phyloP scores from a whole-genome alignment of 306 rosid species.

The Cicer cuneatum region DNA sequence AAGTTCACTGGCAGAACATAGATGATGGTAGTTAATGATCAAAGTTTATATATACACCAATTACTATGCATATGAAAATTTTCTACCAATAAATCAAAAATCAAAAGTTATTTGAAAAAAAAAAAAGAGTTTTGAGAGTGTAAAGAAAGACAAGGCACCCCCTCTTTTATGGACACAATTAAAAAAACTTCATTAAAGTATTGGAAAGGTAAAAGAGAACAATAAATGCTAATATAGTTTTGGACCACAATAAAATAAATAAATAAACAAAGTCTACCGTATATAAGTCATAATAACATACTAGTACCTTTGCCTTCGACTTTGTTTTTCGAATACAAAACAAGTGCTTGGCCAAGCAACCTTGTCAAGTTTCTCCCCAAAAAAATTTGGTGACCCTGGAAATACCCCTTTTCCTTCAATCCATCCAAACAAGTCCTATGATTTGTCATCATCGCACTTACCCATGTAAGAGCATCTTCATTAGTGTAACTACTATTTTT shows the following conservation, averaged over 20 bases:
- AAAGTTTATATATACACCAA: background rate
- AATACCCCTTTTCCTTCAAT: constrained; percentile 53
- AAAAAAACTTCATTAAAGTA: background rate
- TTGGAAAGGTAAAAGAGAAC: background rate
- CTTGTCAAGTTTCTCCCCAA: constrained; percentile 52
- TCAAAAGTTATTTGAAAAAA: background rate
- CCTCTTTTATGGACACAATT: background rate
- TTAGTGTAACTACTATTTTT: constrained; percentile 21
- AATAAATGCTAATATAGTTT: background rate
- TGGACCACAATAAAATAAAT: background rate
- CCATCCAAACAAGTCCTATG: constrained; percentile 65
- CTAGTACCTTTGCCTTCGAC: constrained; percentile 40
- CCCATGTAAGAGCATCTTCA: constrained; percentile 61
- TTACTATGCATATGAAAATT: background rate
- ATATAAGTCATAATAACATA: constrained; percentile 7
- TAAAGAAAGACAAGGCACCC: background rate
- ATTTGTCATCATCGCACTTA: constrained; percentile 60
- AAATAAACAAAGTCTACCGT: background rate
- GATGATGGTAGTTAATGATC: constrained; percentile 26
- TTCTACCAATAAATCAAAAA: constrained; percentile 10
- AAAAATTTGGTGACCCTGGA: constrained; percentile 18
- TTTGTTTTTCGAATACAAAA: constrained; percentile 40
- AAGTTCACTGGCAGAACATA: constrained; percentile 21
- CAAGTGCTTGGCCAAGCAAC: constrained; percentile 57
- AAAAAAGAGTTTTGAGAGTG: background rate